phyloP scores from a whole-genome alignment of 1,139 yeast genomes.

The Taphrina confusa region DNA sequence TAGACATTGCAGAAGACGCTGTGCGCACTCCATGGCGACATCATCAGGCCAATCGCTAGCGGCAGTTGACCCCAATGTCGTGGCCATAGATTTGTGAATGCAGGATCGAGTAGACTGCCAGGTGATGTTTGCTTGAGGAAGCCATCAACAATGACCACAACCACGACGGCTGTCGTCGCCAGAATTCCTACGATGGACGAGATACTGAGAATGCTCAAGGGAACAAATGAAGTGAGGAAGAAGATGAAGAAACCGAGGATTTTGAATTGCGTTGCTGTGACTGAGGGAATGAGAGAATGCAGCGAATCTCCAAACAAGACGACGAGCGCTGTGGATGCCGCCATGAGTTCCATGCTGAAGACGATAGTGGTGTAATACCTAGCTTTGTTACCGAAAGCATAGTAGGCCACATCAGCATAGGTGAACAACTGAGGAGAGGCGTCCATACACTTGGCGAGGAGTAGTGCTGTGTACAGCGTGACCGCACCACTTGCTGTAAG shows the following conservation, averaged over 20 bases:
- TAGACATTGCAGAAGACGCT: conserved; percentile 80
- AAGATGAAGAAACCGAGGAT: conserved; percentile 60
- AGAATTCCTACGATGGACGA: conserved; percentile 74
- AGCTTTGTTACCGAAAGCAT: conserved; percentile 66
- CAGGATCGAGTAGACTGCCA: conserved; percentile 66
- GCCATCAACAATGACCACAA: conserved; percentile 65
- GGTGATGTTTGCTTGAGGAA: conserved; percentile 57
- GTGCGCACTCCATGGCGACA: conserved; percentile 92
- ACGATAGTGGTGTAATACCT: conserved; percentile 66
- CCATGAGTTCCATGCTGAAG: conserved; percentile 74
- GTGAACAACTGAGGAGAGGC: conserved; percentile 77
- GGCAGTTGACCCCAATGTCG: conserved; percentile 52
- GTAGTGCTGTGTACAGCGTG: conserved; percentile 70
- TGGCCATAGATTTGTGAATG: conserved; percentile 58
- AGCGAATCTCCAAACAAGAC: conserved; percentile 84
- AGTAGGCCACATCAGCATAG: conserved; percentile 82
- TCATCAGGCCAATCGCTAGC: conserved; percentile 68
- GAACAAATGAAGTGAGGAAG: conserved; percentile 66
- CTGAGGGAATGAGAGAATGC: conserved; percentile 60
- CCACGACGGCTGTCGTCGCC: conserved; percentile 65
- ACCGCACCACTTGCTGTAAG: conserved; percentile 43
- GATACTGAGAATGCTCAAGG: conserved; percentile 69
- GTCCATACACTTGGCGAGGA: conserved; percentile 65
- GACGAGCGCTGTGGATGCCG: conserved; percentile 71
- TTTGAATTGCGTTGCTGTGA: conserved; percentile 57